A percentile compares a stretch with the other conserved stretches of the same genome.
Conservation (phyloP, 192 early-diverging fungal species). For the Dimargaris cristalligena region DNA sequence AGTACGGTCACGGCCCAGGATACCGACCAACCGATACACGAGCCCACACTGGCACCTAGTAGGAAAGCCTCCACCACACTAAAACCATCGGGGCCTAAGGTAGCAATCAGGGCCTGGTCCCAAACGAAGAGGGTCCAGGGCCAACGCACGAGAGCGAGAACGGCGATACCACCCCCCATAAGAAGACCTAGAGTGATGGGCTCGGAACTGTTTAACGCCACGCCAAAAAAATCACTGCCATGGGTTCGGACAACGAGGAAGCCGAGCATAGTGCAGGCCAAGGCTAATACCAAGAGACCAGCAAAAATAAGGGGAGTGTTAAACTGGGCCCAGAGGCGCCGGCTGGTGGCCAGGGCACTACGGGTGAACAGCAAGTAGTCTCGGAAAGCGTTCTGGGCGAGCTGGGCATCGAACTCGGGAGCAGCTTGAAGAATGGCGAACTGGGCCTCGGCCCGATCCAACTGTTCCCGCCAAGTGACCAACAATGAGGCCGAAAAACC, state of each 20-base stretch:
- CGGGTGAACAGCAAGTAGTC: constrained; percentile 36
- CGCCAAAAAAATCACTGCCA: constrained; percentile 11
- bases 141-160: neutral
- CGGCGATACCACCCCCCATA: constrained; percentile 10
- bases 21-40: constrained; percentile 16
- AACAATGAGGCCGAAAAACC: neutral
- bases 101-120: neutral
- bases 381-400: constrained; percentile 12
- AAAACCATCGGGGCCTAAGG: neutral
- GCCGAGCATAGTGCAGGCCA: constrained; percentile 11
- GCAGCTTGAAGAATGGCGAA: neutral
- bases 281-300: constrained; percentile 40
- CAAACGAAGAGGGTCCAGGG: neutral
- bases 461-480: neutral
- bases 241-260: constrained; percentile 2
- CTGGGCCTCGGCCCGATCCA: neutral
- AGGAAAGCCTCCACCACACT: constrained; percentile 1
- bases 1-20: neutral
- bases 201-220: constrained; percentile 11
- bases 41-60: constrained; percentile 18
- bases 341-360: constrained; percentile 44
- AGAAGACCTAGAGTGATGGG: constrained; percentile 14
- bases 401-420: neutral
- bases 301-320: constrained; percentile 57
- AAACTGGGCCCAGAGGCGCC: constrained; percentile 87